Evolutionary conservation across 2,329 filamentous ascomycete genomes (phyloP), one percentile per base, ranked within the genome.

Genomic region (Ophiostoma ulmi): DNA sequence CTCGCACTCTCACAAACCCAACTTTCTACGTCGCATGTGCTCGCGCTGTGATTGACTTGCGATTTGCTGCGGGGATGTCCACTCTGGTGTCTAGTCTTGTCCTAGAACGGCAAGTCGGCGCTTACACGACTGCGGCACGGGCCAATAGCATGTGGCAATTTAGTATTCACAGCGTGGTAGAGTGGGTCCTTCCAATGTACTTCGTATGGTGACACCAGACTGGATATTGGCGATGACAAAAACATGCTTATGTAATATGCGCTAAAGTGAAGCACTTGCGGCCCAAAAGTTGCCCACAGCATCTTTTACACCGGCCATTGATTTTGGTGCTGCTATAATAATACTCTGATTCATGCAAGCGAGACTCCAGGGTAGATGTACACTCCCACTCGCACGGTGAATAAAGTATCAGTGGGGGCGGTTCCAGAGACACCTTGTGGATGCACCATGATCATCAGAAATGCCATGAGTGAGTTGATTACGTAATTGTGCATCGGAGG

Each of bases 81-180:
- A 64, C 70, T 39, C 11, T 52, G 39, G 41, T 22, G 58, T 64
- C 61, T 35, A 58, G 70, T 55, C 68, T 64, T 70, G 55, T 70
- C 71, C 71, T 48, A 41, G 70, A 72, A 39, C 41, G 69, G 71
- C 36, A 68, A 58, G 65, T 72, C 71, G 71, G 71, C 71, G 71
- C 71, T 72, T 72, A 72, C 66, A 70, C 39, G 71, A 63, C 35
- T 4, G 26, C 68, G 65, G 69, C n/a, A 64, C 68, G 31, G 70
- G 38, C 72, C 72, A 73, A 73, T 73, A 20, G 63, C 22, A 39
- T 65, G 36, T 63, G 58, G 58, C 58, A 63, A 20, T 58, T n/a
- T 48, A 7, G 22, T 17, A 48, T 14, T 26, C n/a, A 11, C 52
- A 58, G n/a, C n/a, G n/a, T 58, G 52, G 44, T 31, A 58, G 31